A percentile compares a stretch with the other conserved stretches of the same genome.
Evolutionary conservation across 805 yeast species (phyloP).

Genomic region (Kodamaea neixiangensis): DNA sequence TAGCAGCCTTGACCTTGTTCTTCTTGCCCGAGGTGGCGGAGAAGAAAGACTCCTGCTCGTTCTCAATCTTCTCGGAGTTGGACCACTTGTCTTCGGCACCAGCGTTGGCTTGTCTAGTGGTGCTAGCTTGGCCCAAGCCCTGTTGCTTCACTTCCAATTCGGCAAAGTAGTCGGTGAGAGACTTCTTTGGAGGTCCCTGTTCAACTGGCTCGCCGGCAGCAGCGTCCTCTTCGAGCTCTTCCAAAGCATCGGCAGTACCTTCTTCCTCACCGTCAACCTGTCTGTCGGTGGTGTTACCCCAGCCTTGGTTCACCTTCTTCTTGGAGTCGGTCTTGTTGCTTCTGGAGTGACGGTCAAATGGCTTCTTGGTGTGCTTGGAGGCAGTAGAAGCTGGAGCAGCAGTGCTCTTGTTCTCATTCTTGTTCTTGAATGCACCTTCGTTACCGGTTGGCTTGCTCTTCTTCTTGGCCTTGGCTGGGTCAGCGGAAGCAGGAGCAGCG

Average conservation of each 20-base stretch:
- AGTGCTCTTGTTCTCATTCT: conserved; percentile 66
- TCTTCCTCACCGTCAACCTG: conserved; percentile 70
- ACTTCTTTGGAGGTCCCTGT: conserved; percentile 46
- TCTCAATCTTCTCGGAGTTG: conserved; percentile 62
- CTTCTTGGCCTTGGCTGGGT: conserved; percentile 74
- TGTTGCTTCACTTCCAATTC: conserved; percentile 52
- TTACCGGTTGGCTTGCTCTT: conserved; percentile 76
- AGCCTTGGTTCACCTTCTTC: conserved; percentile 81
- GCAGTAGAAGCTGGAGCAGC: conserved; percentile 56
- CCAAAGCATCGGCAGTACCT: conserved; percentile 42
- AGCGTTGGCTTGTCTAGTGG: conserved; percentile 55
- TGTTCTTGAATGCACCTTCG: conserved; percentile 79
- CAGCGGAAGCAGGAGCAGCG: conserved; percentile 78
- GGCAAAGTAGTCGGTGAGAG: conserved; percentile 85
- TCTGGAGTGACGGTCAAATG: conserved; percentile 84
- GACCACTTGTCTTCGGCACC: conserved; percentile 53
- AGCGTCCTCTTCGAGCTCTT: conserved; percentile 37
- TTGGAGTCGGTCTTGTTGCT: conserved; percentile 80
- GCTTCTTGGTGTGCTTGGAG: conserved; percentile 55
- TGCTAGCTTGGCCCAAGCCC: conserved; percentile 39
- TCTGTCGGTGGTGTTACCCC: conserved; percentile 76
- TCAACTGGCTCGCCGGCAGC: conserved; percentile 52
- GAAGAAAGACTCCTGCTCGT: conserved; percentile 61
- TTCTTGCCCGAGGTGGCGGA: conserved; percentile 67
- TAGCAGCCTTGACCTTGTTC: conserved; percentile 68